Conservation (phyloP, 768 basidiomycete genomes). For the Boletus pseudo-olivaceus region DNA sequence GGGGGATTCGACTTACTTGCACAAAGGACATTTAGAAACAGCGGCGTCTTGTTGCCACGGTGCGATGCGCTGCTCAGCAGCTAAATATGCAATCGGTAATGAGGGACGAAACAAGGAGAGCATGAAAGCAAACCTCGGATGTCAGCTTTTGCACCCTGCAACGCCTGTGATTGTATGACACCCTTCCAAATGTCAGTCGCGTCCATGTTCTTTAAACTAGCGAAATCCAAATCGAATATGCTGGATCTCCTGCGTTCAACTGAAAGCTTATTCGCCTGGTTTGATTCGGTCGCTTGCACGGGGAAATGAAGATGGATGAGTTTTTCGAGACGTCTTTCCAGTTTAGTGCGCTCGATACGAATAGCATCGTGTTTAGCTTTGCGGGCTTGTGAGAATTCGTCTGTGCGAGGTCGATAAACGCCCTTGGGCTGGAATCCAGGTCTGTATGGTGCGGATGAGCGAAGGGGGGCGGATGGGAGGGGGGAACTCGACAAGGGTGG, state of each 20-base stretch:
- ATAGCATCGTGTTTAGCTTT: constrained; percentile 39
- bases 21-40: constrained; percentile 81
- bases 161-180: constrained; percentile 44
- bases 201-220: constrained; percentile 55
- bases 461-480: constrained; percentile 19
- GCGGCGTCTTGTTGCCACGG: constrained; percentile 88
- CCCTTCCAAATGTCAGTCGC: constrained; percentile 70
- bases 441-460: constrained; percentile 63
- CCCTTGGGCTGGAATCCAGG: constrained; percentile 94
- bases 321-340: constrained; percentile 87
- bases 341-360: constrained; percentile 76
- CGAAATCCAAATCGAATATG: constrained; percentile 69
- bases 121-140: constrained; percentile 54
- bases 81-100: constrained; percentile 31
- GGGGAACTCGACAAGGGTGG: constrained; percentile 21
- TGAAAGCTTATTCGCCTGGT: neutral
- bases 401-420: constrained; percentile 73
- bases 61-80: constrained; percentile 87
- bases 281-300: constrained; percentile 15
- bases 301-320: constrained; percentile 73
- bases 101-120: constrained; percentile 2
- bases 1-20: constrained; percentile 53
- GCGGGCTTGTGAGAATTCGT: constrained; percentile 60
- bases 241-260: constrained; percentile 50
- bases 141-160: constrained; percentile 51